Evolutionary conservation across 2,329 filamentous ascomycete genomes (phyloP).

Genomic region (Plectosphaerella cucumerina): DNA sequence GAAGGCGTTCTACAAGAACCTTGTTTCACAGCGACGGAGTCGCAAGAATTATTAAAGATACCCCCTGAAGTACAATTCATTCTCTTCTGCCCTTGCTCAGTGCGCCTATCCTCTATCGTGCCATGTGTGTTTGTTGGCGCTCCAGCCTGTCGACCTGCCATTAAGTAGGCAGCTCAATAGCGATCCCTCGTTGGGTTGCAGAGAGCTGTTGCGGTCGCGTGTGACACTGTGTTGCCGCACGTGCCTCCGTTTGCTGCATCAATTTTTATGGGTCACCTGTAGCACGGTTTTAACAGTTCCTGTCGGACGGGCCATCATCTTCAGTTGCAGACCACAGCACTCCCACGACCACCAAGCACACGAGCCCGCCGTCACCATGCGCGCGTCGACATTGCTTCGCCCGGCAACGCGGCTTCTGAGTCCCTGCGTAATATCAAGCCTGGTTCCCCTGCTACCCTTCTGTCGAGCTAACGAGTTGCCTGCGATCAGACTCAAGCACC

Average conservation of each 20-base stretch:
- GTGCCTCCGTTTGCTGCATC: background rate
- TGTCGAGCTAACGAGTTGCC: no score
- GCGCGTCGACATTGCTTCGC: background rate
- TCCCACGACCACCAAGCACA: no score
- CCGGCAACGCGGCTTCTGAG: background rate
- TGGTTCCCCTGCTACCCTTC: no score
- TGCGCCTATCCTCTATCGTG: no score
- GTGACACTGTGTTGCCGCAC: no score
- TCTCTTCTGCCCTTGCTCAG: background rate
- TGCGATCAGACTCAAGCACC: no score
- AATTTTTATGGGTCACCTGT: background rate
- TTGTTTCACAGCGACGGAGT: slow-evolving; percentile 47
- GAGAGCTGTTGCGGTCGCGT: no score
- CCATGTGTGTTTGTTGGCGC: no score
- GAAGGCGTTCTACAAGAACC: slow-evolving; percentile 81
- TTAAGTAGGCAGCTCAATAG: no score
- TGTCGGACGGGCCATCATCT: background rate
- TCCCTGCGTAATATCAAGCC: background rate
- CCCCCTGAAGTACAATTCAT: background rate
- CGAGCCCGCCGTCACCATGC: background rate
- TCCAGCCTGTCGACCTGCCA: no score
- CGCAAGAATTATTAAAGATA: slow-evolving; percentile 11
- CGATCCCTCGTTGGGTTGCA: no score
- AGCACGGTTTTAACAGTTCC: background rate
- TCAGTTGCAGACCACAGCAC: no score